These are phyloP conservation scores for Elsinoe perseae DNA, from an alignment of 2,329 filamentous ascomycete species.

Conservation along the genomic window DNA sequence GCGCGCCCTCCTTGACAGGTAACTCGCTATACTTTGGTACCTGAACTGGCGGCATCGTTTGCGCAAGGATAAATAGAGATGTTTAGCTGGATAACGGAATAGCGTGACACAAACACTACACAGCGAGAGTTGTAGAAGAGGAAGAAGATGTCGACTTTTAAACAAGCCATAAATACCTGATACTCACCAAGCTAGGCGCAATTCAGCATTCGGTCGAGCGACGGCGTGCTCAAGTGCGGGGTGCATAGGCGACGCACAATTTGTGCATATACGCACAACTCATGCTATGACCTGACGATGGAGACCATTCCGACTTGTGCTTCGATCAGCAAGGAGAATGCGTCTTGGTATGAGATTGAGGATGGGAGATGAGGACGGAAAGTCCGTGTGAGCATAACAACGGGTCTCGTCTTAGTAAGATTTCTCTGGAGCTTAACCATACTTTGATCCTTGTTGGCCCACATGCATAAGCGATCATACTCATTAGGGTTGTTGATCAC, in stretches of 20 bases:
- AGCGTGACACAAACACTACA: too few species aligned
- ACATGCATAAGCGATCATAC: background rate
- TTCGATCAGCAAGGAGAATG: background rate
- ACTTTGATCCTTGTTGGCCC: background rate
- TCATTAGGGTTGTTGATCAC: background rate
- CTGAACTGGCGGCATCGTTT: background rate
- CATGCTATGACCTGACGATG: background rate
- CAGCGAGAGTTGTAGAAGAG: background rate
- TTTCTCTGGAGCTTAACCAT: background rate
- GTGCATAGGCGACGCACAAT: background rate
- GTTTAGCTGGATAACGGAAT: too few species aligned
- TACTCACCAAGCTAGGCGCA: background rate
- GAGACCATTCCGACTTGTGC: background rate
- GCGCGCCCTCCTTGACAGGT: background rate
- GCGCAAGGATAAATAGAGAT: background rate
- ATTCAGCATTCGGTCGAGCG: background rate
- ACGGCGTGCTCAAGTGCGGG: background rate
- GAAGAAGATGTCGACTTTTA: background rate
- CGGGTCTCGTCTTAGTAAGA: background rate
- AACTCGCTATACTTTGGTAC: slow-evolving; percentile 8
- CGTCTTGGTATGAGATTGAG: background rate
- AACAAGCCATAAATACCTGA: background rate
- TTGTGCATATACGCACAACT: background rate
- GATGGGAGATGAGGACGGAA: background rate
- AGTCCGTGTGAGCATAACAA: background rate